Evolutionary conservation across 345 rosid genomes (phyloP), one percentile per base, ranked within the genome.

Genomic region (Pistacia vera): DNA sequence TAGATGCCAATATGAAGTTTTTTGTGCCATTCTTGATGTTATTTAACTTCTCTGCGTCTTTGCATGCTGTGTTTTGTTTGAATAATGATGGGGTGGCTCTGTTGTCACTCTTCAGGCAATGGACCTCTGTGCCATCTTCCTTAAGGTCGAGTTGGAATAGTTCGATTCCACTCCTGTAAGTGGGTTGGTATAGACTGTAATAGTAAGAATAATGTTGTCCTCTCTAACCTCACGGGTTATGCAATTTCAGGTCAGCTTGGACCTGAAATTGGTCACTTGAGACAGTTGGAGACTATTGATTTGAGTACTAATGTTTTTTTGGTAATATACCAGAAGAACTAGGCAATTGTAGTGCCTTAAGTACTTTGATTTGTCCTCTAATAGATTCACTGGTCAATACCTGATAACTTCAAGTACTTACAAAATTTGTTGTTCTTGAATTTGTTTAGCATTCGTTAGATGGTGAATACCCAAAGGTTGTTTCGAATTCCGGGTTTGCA

Each of bases 171-270:
- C 76, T 64, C 90, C 92, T 92, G 97, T 70, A 76, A 80, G 7
- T 93, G 97, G 97, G 68, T 77, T 0, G 93, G 94, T 33, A 58
- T 93, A 52, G 79, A 73, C 14, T 93, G 97, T 77, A 86, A 88
- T 49, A 70, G 55, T 35, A 28, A 66, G 51, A 67, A 51, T 8
- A 72, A 68, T 30, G 93, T 88, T 2, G 67, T 78, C 55, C 82
- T 68, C 73, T 94, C n/a, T 22, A 83, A 88, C 82, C 89, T 94
- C 80, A 71, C 88, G 2, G 35, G 78, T 8, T 78, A 69, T 49
- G 71, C 63, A 35, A 79, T 92, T 80, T 89, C 90, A 63, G 97
- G 97, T 3, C 88, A 73, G 35, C 36, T 94, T 41, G 88, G 89
- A 65, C 81, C 91, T 20, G 91, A 90, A 78, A 84, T 94, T 20